Base-by-base conservation (phyloP, 2,329 filamentous ascomycete species). In the Teratosphaeria gauchensis region DNA sequence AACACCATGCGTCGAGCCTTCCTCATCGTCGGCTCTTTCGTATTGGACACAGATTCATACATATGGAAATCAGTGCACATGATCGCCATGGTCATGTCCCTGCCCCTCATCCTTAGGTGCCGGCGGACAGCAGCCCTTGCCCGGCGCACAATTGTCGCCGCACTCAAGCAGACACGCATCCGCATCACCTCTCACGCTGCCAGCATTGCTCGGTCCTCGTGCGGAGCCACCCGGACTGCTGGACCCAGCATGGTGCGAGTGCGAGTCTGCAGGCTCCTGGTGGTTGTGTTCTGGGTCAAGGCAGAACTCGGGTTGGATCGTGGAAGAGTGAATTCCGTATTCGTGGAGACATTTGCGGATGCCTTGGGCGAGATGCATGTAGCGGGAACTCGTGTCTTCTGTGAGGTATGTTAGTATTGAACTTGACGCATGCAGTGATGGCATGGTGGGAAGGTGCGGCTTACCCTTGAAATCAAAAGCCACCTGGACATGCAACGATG, bases 321-420 rank as follows among this genome's bases (percentile, higher is more conserved):
- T 99, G 38, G 91, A 92, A 42, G 89, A 95, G 77, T 99, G 94
- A 64, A 99, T 97, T 58, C 94, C 92, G 67, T 95, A 96, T 38
- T 85, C 92, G 73, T 99, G 94, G 2, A 99, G 84, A 69, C 94
- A 99, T 69, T 86, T 86, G 54, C 92, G 83, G 19, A 95, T 89
- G 58, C 88, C 85, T 60, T 84, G 85, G 21, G 92, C 90, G 46
- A 99, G 82, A 63, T 86, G 82, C 92, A 99, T 99, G 76, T 97
- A 99, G 68, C 87, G 85, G 57, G 82, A 81, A 0, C 82, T 84
- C 51, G 87, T 87, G 61, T 91, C 84, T 54, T 88, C 89, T 70
- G 90, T 87, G 73, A 95, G 91, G 8, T 7, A 32, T 53, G 21
- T 53, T 28, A 53, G 32, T 19, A 19, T 28, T 19, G 4, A n/a